These are phyloP conservation scores for Mentha longifolia DNA, from an alignment of 257 asterid species.

Conservation along the genomic window DNA sequence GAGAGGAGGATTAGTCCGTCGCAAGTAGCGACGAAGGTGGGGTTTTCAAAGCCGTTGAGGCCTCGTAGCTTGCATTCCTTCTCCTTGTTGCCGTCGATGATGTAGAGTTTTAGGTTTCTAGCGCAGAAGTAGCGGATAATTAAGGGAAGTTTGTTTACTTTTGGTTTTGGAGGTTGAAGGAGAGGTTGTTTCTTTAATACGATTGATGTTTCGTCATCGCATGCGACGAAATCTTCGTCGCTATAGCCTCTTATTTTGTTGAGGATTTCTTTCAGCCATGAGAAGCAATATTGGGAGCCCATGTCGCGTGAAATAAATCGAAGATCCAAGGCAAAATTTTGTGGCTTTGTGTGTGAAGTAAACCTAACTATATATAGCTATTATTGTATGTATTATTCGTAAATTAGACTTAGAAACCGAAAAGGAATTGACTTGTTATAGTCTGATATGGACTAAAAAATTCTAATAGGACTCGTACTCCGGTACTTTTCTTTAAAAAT, in stretches of 20 bases:
- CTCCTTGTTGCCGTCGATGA: not conserved
- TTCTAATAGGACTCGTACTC: too few species aligned
- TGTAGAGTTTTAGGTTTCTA: not conserved
- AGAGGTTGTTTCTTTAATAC: not conserved
- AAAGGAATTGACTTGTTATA: too few species aligned
- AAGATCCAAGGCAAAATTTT: too few species aligned
- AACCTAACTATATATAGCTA: too few species aligned
- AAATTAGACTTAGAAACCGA: too few species aligned
- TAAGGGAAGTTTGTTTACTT: not conserved
- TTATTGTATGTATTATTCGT: too few species aligned
- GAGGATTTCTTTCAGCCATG: not conserved
- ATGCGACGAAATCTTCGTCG: not conserved
- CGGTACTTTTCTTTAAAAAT: too few species aligned
- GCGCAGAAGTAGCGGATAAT: slow-evolving; percentile 2
- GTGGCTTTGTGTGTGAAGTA: too few species aligned
- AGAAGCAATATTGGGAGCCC: not conserved
- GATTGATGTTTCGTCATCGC: not conserved
- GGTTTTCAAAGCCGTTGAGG: not conserved
- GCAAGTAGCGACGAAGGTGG: not conserved
- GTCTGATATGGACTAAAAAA: too few species aligned
- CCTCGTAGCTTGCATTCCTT: not conserved
- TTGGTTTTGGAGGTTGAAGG: not conserved
- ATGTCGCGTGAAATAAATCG: not conserved
- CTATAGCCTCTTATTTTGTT: not conserved
- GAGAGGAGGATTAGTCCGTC: slow-evolving; percentile 2